phyloP scores from a whole-genome alignment of 345 rosid species.

The Salix dunnii region DNA sequence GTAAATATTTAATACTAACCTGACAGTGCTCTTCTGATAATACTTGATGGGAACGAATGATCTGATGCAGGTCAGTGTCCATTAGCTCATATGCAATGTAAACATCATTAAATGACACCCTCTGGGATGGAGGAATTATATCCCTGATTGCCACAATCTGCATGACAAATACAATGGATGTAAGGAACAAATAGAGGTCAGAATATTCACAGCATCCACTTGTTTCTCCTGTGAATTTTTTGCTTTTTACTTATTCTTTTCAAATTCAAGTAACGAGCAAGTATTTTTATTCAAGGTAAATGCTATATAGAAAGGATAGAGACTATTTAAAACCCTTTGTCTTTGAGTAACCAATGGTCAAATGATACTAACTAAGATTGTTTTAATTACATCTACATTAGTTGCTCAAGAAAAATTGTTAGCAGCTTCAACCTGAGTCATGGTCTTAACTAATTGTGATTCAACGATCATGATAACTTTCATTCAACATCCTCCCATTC shows the following conservation, averaged over 20 bases:
- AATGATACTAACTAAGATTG: background rate
- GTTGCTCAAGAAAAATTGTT: background rate
- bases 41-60: conserved; percentile 58
- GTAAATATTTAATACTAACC: conserved; percentile 37
- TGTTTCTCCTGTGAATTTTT: background rate
- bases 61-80: conserved; percentile 65
- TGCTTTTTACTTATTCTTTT: background rate
- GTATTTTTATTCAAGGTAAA: background rate
- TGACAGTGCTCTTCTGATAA: conserved; percentile 65
- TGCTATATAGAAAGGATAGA: background rate
- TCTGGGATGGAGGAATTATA: conserved; percentile 72
- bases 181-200: background rate
- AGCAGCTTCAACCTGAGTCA: background rate
- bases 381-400: background rate
- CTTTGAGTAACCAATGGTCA: background rate
- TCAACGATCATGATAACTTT: background rate
- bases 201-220: background rate
- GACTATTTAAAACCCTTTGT: background rate
- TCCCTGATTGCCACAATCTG: conserved; percentile 94
- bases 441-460: background rate
- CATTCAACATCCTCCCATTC: background rate
- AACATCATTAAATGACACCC: conserved; percentile 67
- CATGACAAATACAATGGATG: conserved; percentile 12
- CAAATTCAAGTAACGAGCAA: background rate
- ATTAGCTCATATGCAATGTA: conserved; percentile 83